These are phyloP conservation scores for Forsythia suspensa DNA, from an alignment of 257 asterid genomes.

Conservation along the genomic window DNA sequence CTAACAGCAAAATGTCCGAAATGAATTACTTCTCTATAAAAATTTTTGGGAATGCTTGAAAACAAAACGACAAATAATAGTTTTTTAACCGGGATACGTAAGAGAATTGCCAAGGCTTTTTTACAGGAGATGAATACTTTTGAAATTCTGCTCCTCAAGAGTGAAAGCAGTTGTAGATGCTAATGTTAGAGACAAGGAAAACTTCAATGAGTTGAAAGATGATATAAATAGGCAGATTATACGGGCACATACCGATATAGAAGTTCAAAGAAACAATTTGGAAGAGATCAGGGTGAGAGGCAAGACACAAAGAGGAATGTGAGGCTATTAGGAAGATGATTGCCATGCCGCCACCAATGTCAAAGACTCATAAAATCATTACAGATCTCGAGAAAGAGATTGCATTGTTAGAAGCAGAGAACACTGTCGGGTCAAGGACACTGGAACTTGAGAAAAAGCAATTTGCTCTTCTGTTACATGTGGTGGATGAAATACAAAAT, in stretches of 20 bases:
- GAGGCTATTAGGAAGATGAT: constrained; percentile 90
- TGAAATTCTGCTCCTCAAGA: constrained; percentile 87
- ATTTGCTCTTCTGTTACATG: constrained; percentile 80
- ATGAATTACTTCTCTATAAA: too few relatives aligned
- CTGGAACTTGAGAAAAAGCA: too few relatives aligned
- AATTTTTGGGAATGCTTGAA: too few relatives aligned
- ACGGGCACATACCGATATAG: constrained; percentile 79
- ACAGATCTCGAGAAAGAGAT: constrained; percentile 82
- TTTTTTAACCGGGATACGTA: constrained; percentile 1
- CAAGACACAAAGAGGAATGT: constrained; percentile 95
- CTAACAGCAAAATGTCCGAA: too few relatives aligned
- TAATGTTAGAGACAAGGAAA: constrained; percentile 87
- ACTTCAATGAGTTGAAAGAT: constrained; percentile 72
- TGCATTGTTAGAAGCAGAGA: too few relatives aligned
- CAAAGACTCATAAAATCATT: constrained; percentile 72
- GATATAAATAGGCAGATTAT: constrained; percentile 79
- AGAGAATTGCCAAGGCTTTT: constrained; percentile 83
- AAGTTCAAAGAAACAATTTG: constrained; percentile 82
- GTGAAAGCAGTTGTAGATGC: constrained; percentile 87
- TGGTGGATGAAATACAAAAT: constrained; percentile 95
- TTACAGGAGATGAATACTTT: constrained; percentile 88
- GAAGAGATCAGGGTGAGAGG: constrained; percentile 94
- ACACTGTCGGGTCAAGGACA: constrained; percentile 80
- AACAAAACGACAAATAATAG: too few relatives aligned
- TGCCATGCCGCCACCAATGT: constrained; percentile 85